A percentile compares a stretch with the other conserved stretches of the same genome.
Conservation (phyloP, 1,284 basidiomycete genomes). For the Ceratobasidium sp. region DNA sequence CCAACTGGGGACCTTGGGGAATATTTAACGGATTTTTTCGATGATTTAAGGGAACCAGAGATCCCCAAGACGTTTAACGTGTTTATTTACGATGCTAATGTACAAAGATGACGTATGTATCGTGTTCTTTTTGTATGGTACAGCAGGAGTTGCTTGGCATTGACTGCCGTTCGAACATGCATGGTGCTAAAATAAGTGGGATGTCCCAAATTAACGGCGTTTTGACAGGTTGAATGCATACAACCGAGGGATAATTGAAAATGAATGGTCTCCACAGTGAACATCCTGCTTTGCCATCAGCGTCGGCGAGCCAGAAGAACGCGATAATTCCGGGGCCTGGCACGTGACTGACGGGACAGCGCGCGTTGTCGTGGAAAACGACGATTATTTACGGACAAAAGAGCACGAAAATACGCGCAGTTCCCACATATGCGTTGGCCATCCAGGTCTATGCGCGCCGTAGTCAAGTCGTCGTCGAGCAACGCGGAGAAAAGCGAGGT, state of each 20-base stretch:
- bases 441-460: not conserved
- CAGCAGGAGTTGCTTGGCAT: no score
- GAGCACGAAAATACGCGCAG: constrained; percentile 4
- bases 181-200: no score
- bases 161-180: no score
- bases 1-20: no score
- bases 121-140: constrained; percentile 6
- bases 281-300: not conserved
- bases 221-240: no score
- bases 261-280: not conserved
- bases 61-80: not conserved
- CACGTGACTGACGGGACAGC: not conserved
- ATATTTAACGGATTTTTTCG: no score
- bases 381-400: not conserved
- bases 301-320: constrained; percentile 9
- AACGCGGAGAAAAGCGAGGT: not conserved
- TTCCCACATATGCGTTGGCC: constrained; percentile 16
- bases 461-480: not conserved
- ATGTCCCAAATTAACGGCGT: no score
- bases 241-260: constrained; percentile 1
- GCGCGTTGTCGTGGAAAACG: constrained; percentile 3
- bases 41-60: not conserved
- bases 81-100: not conserved
- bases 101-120: constrained; percentile 46
- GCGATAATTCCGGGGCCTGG: not conserved